phyloP scores from a whole-genome alignment of 352 stramenopile genomes.

The Phytophthora pistaciae region DNA sequence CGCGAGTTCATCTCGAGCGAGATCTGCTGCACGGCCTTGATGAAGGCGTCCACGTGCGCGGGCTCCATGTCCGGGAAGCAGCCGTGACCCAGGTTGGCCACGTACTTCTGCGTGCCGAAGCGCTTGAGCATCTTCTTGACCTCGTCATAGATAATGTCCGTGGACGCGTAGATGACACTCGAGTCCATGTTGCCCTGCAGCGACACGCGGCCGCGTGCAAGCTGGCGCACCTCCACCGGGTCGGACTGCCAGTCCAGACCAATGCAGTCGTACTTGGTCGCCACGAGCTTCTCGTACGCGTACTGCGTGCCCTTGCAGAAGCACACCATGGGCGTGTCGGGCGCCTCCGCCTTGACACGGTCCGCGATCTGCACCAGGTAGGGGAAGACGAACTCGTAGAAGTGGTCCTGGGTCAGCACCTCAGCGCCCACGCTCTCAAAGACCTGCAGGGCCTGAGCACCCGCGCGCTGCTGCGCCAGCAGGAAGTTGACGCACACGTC shows the following conservation, averaged over 20 bases:
- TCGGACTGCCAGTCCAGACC: slow-evolving; percentile 95
- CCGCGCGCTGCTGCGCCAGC: slow-evolving; percentile 93
- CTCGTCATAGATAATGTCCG: slow-evolving; percentile 86
- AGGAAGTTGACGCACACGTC: slow-evolving; percentile 97
- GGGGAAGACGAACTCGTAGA: slow-evolving; percentile 96
- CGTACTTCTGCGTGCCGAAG: slow-evolving; percentile 96
- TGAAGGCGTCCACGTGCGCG: slow-evolving; percentile 94
- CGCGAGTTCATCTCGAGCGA: slow-evolving; percentile 89
- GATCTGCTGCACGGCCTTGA: slow-evolving; percentile 96
- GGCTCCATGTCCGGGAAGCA: slow-evolving; percentile 97
- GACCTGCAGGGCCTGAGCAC: slow-evolving; percentile 96
- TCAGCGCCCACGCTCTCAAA: slow-evolving; percentile 98
- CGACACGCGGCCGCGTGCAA: slow-evolving; percentile 74
- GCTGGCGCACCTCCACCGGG: slow-evolving; percentile 84
- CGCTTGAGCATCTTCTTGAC: slow-evolving; percentile 95
- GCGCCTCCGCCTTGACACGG: slow-evolving; percentile 76
- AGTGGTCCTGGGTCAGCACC: slow-evolving; percentile 95
- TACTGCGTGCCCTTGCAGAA: slow-evolving; percentile 91
- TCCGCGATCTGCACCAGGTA: slow-evolving; percentile 87
- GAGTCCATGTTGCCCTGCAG: slow-evolving; percentile 96
- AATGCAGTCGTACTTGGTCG: slow-evolving; percentile 96
- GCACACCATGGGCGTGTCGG: slow-evolving; percentile 78
- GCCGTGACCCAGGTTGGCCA: slow-evolving; percentile 98
- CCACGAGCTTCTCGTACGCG: slow-evolving; percentile 71
- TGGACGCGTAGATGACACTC: slow-evolving; percentile 86